Evolutionary conservation across 352 stramenopile species (phyloP).

Genomic region (Globisporangium ultimum): DNA sequence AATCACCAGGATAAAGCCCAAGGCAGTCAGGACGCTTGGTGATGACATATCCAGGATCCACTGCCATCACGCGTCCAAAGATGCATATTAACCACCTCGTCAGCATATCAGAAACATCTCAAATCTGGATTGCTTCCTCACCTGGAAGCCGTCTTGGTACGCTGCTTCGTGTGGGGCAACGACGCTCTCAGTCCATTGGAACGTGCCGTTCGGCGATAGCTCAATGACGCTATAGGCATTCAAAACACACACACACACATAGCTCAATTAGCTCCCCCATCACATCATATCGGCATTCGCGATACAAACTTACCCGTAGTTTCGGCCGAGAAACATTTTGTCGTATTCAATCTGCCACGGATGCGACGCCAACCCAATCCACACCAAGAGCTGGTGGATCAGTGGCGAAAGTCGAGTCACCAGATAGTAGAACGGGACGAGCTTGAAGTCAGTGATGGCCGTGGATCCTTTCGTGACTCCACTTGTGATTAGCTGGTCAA

Average conservation of each 20-base stretch:
- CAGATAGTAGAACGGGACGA: conserved; percentile 53
- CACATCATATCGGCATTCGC: not conserved
- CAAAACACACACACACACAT: not conserved
- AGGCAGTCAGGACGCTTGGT: conserved; percentile 4
- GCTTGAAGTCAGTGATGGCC: conserved; percentile 43
- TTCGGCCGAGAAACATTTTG: conserved; percentile 51
- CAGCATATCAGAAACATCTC: not conserved
- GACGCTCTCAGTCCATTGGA: conserved; percentile 33
- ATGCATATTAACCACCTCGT: not conserved
- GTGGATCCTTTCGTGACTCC: conserved; percentile 60
- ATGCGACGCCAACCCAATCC: conserved; percentile 13
- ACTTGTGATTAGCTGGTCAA: conserved; percentile 70
- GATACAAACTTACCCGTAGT: conserved; percentile 46
- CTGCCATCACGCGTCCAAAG: conserved; percentile 4
- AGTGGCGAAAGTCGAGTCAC: conserved; percentile 37
- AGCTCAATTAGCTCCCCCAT: not conserved
- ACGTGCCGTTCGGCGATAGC: conserved; percentile 21
- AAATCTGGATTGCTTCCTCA: not conserved
- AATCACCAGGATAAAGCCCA: conserved; percentile 13
- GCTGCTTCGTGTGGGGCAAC: conserved; percentile 21
- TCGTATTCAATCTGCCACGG: conserved; percentile 37
- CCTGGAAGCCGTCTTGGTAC: conserved; percentile 25
- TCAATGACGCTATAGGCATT: conserved; percentile 25
- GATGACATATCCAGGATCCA: conserved; percentile 21
- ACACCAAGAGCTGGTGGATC: conserved; percentile 18